Conservation (phyloP, 1,284 basidiomycete species). For the Ganoderma resinaceum region DNA sequence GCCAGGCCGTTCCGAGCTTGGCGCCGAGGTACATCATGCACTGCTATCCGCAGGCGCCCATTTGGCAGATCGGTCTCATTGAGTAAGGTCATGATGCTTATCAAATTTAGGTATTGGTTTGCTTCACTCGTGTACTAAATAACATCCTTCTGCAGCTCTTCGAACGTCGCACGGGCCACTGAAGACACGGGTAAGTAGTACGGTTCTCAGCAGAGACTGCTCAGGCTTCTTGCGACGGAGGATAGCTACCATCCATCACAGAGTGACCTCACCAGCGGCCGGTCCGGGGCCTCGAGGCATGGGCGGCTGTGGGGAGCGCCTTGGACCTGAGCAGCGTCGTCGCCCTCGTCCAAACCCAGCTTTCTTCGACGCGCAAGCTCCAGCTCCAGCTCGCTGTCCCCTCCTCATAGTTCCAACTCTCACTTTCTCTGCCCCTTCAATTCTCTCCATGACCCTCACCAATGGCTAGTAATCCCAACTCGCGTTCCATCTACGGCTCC, state of each 20-base stretch:
- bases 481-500: constrained; percentile 41
- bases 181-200: not conserved
- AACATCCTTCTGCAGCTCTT: not conserved
- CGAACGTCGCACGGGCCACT: no score
- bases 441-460: constrained; percentile 6
- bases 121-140: no score
- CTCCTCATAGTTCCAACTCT: not conserved
- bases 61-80: constrained; percentile 10
- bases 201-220: not conserved
- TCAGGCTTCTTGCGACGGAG: not conserved
- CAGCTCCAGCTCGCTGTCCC: not conserved
- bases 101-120: not conserved
- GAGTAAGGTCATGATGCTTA: not conserved
- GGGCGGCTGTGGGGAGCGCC: constrained; percentile 11
- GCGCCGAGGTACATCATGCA: constrained; percentile 30
- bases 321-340: constrained; percentile 8
- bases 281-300: not conserved
- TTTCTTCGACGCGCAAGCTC: constrained; percentile 28
- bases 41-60: constrained; percentile 33
- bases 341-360: constrained; percentile 21
- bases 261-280: not conserved
- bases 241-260: not conserved
- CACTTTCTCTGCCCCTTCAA: not conserved
- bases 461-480: constrained; percentile 30
- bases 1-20: constrained; percentile 12